phyloP scores from a whole-genome alignment of 768 basidiomycete species.

The Podaxis sp. region DNA sequence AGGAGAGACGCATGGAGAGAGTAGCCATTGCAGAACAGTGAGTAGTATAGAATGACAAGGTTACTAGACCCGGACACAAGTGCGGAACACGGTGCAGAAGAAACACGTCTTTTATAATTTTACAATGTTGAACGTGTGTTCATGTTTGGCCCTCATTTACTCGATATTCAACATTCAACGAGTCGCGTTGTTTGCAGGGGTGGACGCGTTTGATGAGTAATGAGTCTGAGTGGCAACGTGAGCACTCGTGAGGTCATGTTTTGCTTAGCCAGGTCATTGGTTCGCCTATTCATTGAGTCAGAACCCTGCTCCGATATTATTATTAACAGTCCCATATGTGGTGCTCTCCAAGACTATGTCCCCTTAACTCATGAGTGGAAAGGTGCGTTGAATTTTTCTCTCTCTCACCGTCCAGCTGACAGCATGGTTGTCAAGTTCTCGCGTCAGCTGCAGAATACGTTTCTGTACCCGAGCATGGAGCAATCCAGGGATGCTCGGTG shows the following conservation, averaged over 20 bases:
- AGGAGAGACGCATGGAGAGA: constrained; percentile 21
- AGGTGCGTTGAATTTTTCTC: not conserved
- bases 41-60: constrained; percentile 9
- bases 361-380: not conserved
- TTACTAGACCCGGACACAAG: not conserved
- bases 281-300: too few relatives aligned
- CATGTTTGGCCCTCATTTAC: constrained; percentile 25
- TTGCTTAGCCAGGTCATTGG: not conserved
- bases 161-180: constrained; percentile 16
- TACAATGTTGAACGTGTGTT: constrained; percentile 26
- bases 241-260: not conserved
- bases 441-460: not conserved
- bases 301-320: not conserved
- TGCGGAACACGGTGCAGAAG: constrained; percentile 5
- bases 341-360: not conserved
- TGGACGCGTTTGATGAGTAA: constrained; percentile 7
- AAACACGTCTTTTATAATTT: constrained; percentile 17
- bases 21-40: constrained; percentile 24
- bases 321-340: not conserved
- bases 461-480: not conserved
- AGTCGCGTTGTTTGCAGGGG: constrained; percentile 18
- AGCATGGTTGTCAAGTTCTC: not conserved
- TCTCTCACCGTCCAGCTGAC: not conserved
- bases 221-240: not conserved
- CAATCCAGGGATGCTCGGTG: not conserved